phyloP scores from a whole-genome alignment of 2,329 filamentous ascomycete genomes.

The Colletotrichum viniferum region DNA sequence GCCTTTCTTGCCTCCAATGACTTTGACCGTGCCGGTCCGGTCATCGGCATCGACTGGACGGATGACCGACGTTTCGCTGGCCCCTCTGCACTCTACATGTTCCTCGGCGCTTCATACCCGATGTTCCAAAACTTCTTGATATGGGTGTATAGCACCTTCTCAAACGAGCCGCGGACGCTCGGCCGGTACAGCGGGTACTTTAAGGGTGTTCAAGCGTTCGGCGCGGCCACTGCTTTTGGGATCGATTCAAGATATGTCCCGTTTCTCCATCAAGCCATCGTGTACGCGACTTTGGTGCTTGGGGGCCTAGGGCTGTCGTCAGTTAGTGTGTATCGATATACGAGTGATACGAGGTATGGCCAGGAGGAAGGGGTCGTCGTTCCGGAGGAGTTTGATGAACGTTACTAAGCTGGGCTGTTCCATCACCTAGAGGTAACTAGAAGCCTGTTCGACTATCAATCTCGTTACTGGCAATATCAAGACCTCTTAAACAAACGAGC shows the following conservation, averaged over 20 bases:
- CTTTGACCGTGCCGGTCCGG: neutral
- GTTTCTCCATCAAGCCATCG: neutral
- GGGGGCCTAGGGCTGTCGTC: neutral
- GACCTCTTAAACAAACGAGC: too few relatives aligned
- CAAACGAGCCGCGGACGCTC: neutral
- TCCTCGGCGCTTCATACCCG: neutral
- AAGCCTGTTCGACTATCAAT: too few relatives aligned
- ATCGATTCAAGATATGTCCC: neutral
- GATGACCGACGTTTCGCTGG: neutral
- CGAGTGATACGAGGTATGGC: neutral
- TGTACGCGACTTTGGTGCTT: neutral
- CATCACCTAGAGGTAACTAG: rapidly evolving
- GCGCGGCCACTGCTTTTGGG: neutral
- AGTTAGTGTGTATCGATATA: neutral
- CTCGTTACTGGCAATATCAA: too few relatives aligned
- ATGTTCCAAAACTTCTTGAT: neutral
- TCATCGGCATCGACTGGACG: neutral
- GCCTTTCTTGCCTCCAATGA: neutral
- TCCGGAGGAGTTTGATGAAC: neutral
- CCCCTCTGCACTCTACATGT: neutral
- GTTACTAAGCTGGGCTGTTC: too few relatives aligned
- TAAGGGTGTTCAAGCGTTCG: neutral
- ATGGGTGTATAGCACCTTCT: neutral
- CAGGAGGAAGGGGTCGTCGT: neutral
- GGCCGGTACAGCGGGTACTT: neutral